Base-by-base conservation (phyloP, 106 monocot genomes). In the Allium fistulosum region DNA sequence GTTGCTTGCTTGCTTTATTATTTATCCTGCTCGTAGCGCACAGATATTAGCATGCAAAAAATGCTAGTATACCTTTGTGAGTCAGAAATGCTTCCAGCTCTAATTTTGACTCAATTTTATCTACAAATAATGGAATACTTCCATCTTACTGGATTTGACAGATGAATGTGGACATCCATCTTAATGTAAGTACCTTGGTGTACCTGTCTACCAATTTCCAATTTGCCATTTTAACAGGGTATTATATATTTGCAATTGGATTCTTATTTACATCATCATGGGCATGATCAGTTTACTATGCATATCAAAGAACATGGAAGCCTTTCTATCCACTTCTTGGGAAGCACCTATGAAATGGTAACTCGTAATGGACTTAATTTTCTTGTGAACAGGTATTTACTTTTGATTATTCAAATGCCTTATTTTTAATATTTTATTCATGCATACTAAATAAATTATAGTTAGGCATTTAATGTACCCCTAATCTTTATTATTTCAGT, bases 301-400 rank as follows among this genome's bases (percentile, higher is more conserved):
- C 83, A 17, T 90, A 72, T 17, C 87, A 87, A 49, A 66, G 94
- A 71, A 83, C 81, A 26, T 94, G 94, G 94, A 94, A 94, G 61
- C 94, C 94, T 53, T 94, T 94, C 77, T 90, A 94, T 79, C 87
- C 94, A n/a, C 90, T 94, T 52, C 87, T 94, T 70, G 94, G 94
- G 15, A 90, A 94, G 77, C n/a, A 94, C 94, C 46, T 94, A 83
- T 75, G 94, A 94, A 79, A 83, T 94, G 87, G 70, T 55, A 51
- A 94, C 90, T 69, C 90, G 90, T 72, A 65, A 74, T 65, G 94
- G 90, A 28, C 73, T 94, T 28, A 80, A 85, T 45, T 94, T 94
- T 71, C 69, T 94, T 50, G 16, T 56, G 94, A 94, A 63, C 94
- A 94, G 94, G 94, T 88, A 53, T 63, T 1, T 61, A 52, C 53